Conservation (phyloP, 805 yeast genomes). For the Starmerella khaoyaiensis region DNA sequence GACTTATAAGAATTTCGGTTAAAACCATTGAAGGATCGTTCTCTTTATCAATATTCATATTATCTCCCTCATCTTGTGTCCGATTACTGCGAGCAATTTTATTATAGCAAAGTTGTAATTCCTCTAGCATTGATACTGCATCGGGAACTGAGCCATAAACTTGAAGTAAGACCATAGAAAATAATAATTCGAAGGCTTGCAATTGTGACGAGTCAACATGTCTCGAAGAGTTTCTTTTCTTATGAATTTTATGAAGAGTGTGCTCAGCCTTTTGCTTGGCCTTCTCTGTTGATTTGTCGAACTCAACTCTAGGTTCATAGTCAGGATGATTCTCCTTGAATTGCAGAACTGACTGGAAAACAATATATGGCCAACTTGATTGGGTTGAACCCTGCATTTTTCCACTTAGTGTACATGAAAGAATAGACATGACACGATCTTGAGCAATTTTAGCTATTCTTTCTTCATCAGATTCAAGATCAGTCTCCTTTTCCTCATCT, state of each 20-base stretch:
- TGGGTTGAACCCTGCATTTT: constrained; percentile 24
- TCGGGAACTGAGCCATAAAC: constrained; percentile 62
- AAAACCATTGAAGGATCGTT: constrained; percentile 38
- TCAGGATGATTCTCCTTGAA: constrained; percentile 17
- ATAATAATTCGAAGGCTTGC: constrained; percentile 58
- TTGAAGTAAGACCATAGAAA: constrained; percentile 66
- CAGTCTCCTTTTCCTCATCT: not conserved
- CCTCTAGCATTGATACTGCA: constrained; percentile 60
- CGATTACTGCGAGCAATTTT: constrained; percentile 31
- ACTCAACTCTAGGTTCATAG: constrained; percentile 27
- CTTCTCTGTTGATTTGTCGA: constrained; percentile 47
- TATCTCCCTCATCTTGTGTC: constrained; percentile 26
- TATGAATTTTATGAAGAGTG: constrained; percentile 35
- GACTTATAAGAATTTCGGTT: constrained; percentile 46
- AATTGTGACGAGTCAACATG: constrained; percentile 34
- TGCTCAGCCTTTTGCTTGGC: constrained; percentile 39
- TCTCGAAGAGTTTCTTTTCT: constrained; percentile 29
- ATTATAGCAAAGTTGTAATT: constrained; percentile 49
- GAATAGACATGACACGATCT: constrained; percentile 47
- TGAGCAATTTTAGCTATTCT: constrained; percentile 23
- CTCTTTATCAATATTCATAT: constrained; percentile 28
- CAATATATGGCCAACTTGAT: constrained; percentile 45
- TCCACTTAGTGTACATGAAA: constrained; percentile 41
- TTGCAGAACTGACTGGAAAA: constrained; percentile 16
- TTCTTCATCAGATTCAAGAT: constrained; percentile 5